Percentiles rank a stretch among this genome's conserved stretches.
These are phyloP conservation scores for Gloeophyllum trabeum DNA, from an alignment of 768 basidiomycete genomes.

Conservation along the genomic window DNA sequence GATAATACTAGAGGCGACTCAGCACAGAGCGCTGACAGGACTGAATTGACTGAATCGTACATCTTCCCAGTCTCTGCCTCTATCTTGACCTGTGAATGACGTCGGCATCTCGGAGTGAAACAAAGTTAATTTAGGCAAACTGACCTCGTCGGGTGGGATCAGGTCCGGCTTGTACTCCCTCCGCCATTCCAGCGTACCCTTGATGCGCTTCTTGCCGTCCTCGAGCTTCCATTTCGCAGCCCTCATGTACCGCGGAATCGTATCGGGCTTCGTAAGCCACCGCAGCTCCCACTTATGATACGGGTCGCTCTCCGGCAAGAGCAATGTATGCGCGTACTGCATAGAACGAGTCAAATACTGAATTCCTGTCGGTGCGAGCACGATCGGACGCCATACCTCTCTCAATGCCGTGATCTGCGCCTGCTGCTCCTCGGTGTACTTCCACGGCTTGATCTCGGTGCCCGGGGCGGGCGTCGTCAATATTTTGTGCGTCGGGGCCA, in stretches of 20 bases:
- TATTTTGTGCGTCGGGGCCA: constrained; percentile 33
- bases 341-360: neutral
- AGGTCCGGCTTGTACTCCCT: constrained; percentile 79
- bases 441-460: constrained; percentile 39
- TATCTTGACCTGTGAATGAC: constrained; percentile 37
- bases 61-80: constrained; percentile 86
- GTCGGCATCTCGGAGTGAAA: too few relatives aligned
- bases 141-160: constrained; percentile 66
- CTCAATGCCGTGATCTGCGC: constrained; percentile 47
- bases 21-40: constrained; percentile 1
- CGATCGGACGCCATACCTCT: constrained; percentile 32
- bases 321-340: constrained; percentile 58
- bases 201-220: constrained; percentile 70
- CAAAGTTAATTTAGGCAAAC: too few relatives aligned
- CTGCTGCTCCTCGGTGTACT: constrained; percentile 55
- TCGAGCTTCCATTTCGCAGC: constrained; percentile 76
- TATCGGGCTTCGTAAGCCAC: constrained; percentile 65
- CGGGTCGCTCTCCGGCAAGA: constrained; percentile 54
- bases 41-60: constrained; percentile 30
- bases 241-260: constrained; percentile 67
- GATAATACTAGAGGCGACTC: constrained; percentile 38
- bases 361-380: neutral
- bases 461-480: constrained; percentile 44
- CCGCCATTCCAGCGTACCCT: constrained; percentile 75
- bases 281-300: constrained; percentile 71